Evolutionary conservation across 73 alveolate genomes (phyloP).

Genomic region (Durusdinium trenchii): DNA sequence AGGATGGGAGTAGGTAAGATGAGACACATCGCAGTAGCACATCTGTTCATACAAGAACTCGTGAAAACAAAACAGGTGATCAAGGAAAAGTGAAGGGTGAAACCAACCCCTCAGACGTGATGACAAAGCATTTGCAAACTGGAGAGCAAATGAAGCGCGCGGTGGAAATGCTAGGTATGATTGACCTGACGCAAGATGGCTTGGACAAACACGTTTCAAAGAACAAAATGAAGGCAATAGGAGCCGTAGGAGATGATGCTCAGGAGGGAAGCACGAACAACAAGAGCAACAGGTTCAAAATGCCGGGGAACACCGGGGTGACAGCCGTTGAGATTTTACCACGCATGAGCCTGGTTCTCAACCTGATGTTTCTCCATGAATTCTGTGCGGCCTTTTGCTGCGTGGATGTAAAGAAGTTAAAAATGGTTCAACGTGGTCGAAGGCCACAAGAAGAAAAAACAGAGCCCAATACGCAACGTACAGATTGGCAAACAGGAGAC

Average conservation of each 20-base stretch:
- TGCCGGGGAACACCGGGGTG: too few species aligned
- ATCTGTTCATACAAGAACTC: not conserved
- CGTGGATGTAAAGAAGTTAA: too few species aligned
- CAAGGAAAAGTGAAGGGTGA: not conserved
- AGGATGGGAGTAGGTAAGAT: slow-evolving; percentile 33
- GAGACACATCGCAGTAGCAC: not conserved
- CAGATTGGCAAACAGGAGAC: too few species aligned
- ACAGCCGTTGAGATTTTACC: too few species aligned
- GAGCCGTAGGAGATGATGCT: not conserved
- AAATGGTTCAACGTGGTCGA: too few species aligned
- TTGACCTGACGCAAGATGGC: not conserved
- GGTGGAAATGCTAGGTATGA: not conserved
- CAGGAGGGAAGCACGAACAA: not conserved
- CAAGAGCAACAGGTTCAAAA: too few species aligned
- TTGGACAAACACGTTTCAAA: not conserved
- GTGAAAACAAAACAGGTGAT: slow-evolving; percentile 34
- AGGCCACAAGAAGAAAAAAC: too few species aligned
- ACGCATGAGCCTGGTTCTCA: too few species aligned
- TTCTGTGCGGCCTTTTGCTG: too few species aligned
- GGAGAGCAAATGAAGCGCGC: not conserved
- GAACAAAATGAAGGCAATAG: not conserved
- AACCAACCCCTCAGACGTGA: slow-evolving; percentile 21
- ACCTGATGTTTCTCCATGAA: too few species aligned
- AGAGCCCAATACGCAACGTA: too few species aligned
- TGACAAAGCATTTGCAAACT: not conserved